These are phyloP conservation scores for Actinomucor elegans DNA, from an alignment of 371 early-diverging fungal genomes.

Conservation along the genomic window DNA sequence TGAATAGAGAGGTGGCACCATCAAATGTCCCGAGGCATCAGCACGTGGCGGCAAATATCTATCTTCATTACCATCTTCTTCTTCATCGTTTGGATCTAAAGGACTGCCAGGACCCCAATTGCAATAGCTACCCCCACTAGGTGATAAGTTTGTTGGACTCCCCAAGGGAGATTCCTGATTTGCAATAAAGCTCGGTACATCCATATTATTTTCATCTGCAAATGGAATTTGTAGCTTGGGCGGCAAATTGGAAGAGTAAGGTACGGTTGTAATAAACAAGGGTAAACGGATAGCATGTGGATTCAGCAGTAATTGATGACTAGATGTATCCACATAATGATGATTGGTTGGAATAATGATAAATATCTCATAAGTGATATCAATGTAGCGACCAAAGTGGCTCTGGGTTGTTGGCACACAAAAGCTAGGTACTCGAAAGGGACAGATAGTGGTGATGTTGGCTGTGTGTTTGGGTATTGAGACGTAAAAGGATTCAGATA, in stretches of 20 bases:
- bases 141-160: conserved; percentile 19
- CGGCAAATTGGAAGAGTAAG: conserved; percentile 19
- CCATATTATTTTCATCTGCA: conserved; percentile 12
- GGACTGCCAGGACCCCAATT: conserved; percentile 29
- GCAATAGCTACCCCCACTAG: background rate
- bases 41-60: conserved; percentile 2
- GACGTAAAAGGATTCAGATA: conserved; percentile 29
- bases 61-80: too few relatives aligned
- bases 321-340: background rate
- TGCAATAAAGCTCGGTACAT: conserved; percentile 31
- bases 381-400: conserved; percentile 27
- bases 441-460: conserved; percentile 30
- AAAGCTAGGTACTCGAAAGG: conserved; percentile 31
- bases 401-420: conserved; percentile 37
- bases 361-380: conserved; percentile 33
- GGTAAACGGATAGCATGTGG: conserved; percentile 26
- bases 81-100: conserved; percentile 9
- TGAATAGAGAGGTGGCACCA: conserved; percentile 22
- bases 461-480: conserved; percentile 28
- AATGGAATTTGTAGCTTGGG: conserved; percentile 28
- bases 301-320: background rate
- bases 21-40: conserved; percentile 27
- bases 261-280: conserved; percentile 36
- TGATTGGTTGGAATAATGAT: conserved; percentile 32
- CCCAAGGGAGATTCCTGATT: conserved; percentile 33